A percentile compares a stretch with the other conserved stretches of the same genome.
phyloP scores from a whole-genome alignment of 495 filamentous ascomycete species.

The Coniosporium apollinis region DNA sequence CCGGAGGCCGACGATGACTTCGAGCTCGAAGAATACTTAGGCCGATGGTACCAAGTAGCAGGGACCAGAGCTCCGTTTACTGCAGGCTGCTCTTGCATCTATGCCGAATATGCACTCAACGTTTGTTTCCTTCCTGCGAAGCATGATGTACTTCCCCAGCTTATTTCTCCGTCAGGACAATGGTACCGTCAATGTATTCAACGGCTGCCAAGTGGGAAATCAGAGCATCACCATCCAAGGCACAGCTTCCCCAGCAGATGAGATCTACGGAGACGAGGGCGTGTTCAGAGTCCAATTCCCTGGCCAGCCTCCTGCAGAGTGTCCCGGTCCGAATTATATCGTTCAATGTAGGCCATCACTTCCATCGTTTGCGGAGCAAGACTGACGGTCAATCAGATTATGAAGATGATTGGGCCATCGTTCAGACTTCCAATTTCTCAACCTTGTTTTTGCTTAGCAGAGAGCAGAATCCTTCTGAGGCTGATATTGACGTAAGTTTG shows the following conservation, averaged over 20 bases:
- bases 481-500: background rate
- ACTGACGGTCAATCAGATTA: no score
- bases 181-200: background rate
- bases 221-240: background rate
- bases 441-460: conserved; percentile 1
- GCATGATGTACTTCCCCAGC: background rate
- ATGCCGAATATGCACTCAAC: background rate
- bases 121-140: background rate
- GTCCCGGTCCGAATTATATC: conserved; percentile 1
- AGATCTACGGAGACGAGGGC: background rate
- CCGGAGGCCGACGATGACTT: background rate
- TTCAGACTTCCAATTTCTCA: conserved; percentile 1
- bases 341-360: background rate
- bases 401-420: background rate
- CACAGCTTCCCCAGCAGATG: background rate
- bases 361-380: background rate
- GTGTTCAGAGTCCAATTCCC: background rate
- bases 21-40: background rate
- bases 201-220: background rate
- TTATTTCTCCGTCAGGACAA: background rate
- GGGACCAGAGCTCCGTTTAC: background rate
- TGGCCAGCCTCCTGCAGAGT: background rate
- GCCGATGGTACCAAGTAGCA: conserved; percentile 1
- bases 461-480: conserved; percentile 1
- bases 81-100: background rate